Evolutionary conservation across 192 early-diverging fungal species (phyloP).

Genomic region (Spinellus fusiger): DNA sequence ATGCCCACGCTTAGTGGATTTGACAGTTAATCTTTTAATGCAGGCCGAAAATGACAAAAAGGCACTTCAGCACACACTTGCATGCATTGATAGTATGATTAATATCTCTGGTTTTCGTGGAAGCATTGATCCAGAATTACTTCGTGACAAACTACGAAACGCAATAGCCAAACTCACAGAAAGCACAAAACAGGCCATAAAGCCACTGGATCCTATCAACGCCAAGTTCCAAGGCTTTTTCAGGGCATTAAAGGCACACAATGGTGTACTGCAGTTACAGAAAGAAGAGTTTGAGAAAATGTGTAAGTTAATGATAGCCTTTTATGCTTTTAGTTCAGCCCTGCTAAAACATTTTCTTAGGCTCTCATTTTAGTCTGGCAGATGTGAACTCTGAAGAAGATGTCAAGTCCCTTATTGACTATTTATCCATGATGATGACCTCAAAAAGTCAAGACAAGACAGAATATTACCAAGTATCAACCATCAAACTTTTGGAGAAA

Average conservation of each 20-base stretch:
- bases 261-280: constrained; percentile 9
- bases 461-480: constrained; percentile 18
- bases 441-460: constrained; percentile 1
- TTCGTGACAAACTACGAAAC: neutral
- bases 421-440: constrained; percentile 14
- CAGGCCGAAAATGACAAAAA: neutral
- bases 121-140: neutral
- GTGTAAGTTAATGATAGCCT: neutral
- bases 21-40: neutral
- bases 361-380: constrained; percentile 14
- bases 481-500: constrained; percentile 11
- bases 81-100: constrained; percentile 22
- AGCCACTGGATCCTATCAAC: constrained; percentile 5
- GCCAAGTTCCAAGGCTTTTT: constrained; percentile 17
- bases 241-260: neutral
- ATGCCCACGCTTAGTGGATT: constrained; percentile 4
- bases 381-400: neutral
- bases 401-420: constrained; percentile 14
- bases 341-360: neutral
- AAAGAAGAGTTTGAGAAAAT: constrained; percentile 21
- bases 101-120: constrained; percentile 16
- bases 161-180: neutral
- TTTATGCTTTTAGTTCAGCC: neutral
- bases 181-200: neutral
- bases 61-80: constrained; percentile 5